Evolutionary conservation across 2,329 filamentous ascomycete genomes (phyloP).

Genomic region (Aureobasidium sp.): DNA sequence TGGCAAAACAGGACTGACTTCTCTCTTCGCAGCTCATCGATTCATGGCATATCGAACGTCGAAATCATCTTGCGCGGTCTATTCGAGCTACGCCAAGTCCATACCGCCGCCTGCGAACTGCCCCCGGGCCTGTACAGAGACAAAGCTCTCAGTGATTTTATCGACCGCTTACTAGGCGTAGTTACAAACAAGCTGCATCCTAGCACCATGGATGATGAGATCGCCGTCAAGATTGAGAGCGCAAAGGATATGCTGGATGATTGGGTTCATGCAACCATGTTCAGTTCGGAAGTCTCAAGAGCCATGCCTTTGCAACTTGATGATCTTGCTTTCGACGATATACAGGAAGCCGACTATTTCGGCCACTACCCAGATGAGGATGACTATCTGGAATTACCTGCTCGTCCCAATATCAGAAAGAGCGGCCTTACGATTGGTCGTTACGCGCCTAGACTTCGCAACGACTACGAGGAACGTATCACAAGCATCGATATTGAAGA

Average conservation of each 20-base stretch:
- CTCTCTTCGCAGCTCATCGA: conserved; percentile 20
- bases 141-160: conserved; percentile 18
- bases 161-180: conserved; percentile 16
- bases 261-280: not conserved
- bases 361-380: not conserved
- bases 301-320: not conserved
- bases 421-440: not conserved
- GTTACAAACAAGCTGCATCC: conserved; percentile 17
- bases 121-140: conserved; percentile 19
- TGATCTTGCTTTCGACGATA: not conserved
- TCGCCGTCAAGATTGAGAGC: conserved; percentile 17
- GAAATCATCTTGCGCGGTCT: conserved; percentile 25
- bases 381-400: not conserved
- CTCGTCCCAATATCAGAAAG: not conserved
- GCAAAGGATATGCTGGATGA: conserved; percentile 17
- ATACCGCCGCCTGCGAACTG: conserved; percentile 22
- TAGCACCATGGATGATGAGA: not conserved
- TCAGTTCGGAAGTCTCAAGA: not conserved
- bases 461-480: not conserved
- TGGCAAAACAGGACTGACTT: conserved; percentile 4
- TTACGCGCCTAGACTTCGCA: not conserved
- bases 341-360: not conserved
- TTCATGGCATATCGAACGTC: conserved; percentile 23
- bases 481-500: not conserved
- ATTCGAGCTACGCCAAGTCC: conserved; percentile 20